These are phyloP conservation scores for Umbelopsis sp. DNA, from an alignment of 371 early-diverging fungal species.

Conservation along the genomic window DNA sequence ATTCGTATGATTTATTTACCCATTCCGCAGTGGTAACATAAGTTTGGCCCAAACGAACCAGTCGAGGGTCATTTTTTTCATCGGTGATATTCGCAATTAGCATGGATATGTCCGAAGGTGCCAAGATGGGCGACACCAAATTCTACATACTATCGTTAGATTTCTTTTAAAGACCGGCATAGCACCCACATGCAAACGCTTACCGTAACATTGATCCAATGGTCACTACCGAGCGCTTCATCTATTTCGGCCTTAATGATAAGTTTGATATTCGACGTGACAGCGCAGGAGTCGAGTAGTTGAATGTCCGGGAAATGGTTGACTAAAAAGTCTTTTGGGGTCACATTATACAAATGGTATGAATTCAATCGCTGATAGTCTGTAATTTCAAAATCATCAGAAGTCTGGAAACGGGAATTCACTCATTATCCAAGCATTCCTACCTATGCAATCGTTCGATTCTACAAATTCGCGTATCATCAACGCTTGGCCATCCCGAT, in stretches of 20 bases:
- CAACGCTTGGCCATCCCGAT: conserved; percentile 30
- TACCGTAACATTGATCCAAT: conserved; percentile 29
- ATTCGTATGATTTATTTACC: not conserved
- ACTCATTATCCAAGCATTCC: not conserved
- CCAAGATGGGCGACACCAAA: not conserved
- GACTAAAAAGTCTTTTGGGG: conserved; percentile 28
- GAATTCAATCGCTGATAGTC: conserved; percentile 9
- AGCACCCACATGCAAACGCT: not conserved
- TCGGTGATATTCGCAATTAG: not conserved
- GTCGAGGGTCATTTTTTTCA: conserved; percentile 5
- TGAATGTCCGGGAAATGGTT: conserved; percentile 25
- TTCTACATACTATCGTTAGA: not conserved
- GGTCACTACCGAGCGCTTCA: conserved; percentile 14
- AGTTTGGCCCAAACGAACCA: not conserved
- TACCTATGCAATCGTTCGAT: conserved; percentile 36
- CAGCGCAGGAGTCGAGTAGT: conserved; percentile 32
- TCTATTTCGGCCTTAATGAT: conserved; percentile 17
- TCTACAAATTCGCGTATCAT: conserved; percentile 29
- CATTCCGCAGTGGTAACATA: not conserved
- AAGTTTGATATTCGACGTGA: conserved; percentile 21
- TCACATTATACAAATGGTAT: conserved; percentile 10
- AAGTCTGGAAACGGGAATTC: too few relatives aligned
- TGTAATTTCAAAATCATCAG: not conserved
- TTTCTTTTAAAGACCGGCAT: not conserved
- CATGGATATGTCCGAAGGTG: not conserved